Percentiles rank a stretch among this genome's conserved stretches.
These are phyloP conservation scores for Theobroma cacao DNA, from an alignment of 345 rosid species.

Conservation along the genomic window DNA sequence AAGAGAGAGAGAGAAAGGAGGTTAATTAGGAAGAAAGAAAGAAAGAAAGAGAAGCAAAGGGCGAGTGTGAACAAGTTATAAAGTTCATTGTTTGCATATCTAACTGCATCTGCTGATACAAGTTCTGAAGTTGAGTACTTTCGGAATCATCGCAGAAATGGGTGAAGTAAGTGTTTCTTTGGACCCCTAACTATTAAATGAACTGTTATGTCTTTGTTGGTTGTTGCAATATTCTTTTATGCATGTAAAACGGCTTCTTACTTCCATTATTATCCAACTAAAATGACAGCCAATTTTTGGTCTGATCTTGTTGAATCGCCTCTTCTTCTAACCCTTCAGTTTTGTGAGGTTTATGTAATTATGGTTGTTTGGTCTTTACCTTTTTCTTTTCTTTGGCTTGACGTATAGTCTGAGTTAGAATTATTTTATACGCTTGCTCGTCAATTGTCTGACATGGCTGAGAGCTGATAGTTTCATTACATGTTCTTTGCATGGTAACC, in stretches of 20 bases:
- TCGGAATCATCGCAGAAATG: slow-evolving; percentile 28
- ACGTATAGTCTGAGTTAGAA: too few species aligned
- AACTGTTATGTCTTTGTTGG: background rate
- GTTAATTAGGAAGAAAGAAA: background rate
- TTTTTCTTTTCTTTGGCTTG: background rate
- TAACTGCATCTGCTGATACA: background rate
- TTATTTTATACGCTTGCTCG: too few species aligned
- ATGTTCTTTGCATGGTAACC: background rate
- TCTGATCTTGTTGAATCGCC: background rate
- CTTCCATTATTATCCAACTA: background rate
- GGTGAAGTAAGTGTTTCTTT: slow-evolving; percentile 41
- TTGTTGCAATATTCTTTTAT: background rate
- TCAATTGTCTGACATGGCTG: background rate
- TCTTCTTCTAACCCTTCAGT: background rate
- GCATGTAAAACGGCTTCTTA: background rate
- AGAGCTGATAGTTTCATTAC: background rate
- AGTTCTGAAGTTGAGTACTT: background rate
- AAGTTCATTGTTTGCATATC: background rate
- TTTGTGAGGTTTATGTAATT: background rate
- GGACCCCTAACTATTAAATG: background rate
- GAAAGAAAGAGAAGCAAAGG: background rate
- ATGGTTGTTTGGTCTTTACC: background rate
- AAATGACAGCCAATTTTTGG: background rate
- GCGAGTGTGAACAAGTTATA: background rate
- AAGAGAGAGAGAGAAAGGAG: background rate